Percentiles rank a stretch among this genome's conserved stretches.
phyloP scores from a whole-genome alignment of 805 yeast species.

The Barnettozyma sp. region DNA sequence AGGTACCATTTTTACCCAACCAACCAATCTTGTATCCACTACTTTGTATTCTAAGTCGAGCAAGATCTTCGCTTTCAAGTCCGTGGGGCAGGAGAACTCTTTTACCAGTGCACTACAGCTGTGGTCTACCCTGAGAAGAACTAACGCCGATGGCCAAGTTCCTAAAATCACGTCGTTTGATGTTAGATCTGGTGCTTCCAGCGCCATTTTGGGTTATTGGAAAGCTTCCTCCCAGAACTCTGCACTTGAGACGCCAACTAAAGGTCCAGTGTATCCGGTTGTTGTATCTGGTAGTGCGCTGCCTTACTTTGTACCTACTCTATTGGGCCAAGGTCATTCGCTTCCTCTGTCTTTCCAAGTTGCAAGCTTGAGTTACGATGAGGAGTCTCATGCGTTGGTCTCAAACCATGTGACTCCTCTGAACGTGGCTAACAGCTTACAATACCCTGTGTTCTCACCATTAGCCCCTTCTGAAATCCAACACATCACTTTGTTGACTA shows the following conservation, averaged over 20 bases:
- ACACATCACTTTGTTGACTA: conserved; percentile 55
- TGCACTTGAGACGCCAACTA: too few species aligned
- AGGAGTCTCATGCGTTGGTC: conserved; percentile 41
- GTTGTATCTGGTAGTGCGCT: conserved; percentile 65
- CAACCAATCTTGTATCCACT: conserved; percentile 47
- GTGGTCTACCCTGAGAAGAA: conserved; percentile 51
- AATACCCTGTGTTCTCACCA: conserved; percentile 66
- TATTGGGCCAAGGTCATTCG: conserved; percentile 28
- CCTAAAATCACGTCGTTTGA: conserved; percentile 58
- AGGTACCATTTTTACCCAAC: conserved; percentile 46
- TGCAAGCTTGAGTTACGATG: conserved; percentile 70
- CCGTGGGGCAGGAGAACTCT: conserved; percentile 53
- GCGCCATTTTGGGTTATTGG: conserved; percentile 68
- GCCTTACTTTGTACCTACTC: conserved; percentile 57
- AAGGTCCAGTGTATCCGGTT: conserved; percentile 32
- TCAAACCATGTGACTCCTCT: conserved; percentile 61
- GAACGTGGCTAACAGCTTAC: conserved; percentile 53
- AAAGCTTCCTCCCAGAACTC: conserved; percentile 23
- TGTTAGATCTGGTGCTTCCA: conserved; percentile 79
- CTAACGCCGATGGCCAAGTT: conserved; percentile 37
- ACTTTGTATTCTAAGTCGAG: conserved; percentile 43
- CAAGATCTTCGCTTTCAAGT: conserved; percentile 62
- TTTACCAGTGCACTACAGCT: conserved; percentile 51
- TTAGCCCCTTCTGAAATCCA: conserved; percentile 57
- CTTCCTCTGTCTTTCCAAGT: conserved; percentile 66